phyloP scores from a whole-genome alignment of 2,329 filamentous ascomycete genomes.

The Talaromyces sp. region DNA sequence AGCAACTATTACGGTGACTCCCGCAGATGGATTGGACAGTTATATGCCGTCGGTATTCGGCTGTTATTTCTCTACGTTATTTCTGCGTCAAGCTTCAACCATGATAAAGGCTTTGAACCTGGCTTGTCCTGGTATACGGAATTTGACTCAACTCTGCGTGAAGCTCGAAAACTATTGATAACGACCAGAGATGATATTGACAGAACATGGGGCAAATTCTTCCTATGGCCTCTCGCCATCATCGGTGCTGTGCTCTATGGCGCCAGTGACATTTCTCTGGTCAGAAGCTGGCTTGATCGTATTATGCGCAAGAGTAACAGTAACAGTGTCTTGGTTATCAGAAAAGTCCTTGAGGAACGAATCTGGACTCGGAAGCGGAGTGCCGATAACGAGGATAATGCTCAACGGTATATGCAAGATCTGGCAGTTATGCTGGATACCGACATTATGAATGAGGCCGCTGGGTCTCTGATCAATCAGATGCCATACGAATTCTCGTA shows the following conservation, averaged over 20 bases:
- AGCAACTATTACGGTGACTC: conserved; percentile 7
- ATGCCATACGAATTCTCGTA: background rate
- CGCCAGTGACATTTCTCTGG: background rate
- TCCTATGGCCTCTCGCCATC: conserved; percentile 11
- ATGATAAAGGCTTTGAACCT: too few relatives aligned
- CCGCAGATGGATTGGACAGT: conserved; percentile 12
- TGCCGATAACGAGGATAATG: background rate
- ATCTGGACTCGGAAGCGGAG: background rate
- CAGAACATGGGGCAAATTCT: conserved; percentile 12
- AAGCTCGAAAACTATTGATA: conserved; percentile 8
- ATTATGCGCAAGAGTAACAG: conserved; percentile 7
- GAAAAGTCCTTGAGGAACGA: conserved; percentile 6
- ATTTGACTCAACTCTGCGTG: background rate
- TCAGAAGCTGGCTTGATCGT: conserved; percentile 11
- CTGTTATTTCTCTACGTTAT: conserved; percentile 10
- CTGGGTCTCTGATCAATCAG: background rate
- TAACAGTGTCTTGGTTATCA: conserved; percentile 6
- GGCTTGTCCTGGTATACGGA: background rate
- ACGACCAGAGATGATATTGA: conserved; percentile 6
- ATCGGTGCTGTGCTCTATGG: conserved; percentile 10
- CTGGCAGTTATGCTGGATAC: conserved; percentile 9
- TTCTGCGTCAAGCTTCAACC: background rate
- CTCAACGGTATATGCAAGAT: background rate
- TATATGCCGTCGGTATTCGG: conserved; percentile 11
- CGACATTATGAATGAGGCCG: conserved; percentile 7